Evolutionary conservation across 2,329 filamentous ascomycete genomes (phyloP), one percentile per base, ranked within the genome.

Genomic region (Paradendryphiella salina): DNA sequence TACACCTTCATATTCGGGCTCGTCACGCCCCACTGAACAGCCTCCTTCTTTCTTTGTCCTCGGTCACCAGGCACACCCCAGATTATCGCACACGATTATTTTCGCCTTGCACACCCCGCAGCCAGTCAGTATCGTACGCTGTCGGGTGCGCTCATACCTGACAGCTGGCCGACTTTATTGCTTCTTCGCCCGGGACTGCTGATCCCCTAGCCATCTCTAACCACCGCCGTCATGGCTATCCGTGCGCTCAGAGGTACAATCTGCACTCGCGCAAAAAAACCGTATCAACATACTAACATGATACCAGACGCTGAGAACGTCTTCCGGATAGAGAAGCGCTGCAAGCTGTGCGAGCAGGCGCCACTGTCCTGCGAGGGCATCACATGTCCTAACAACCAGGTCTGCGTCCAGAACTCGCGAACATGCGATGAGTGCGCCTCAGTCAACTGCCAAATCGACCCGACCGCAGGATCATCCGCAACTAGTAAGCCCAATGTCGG

Each of bases 401-500:
- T 80, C 51, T 89, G 86, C 73, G 79, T 82, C 11, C 78, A 86
- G 61, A 79, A 80, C 39, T 79, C 79, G 26, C 77, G 79, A 52
- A 82, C 80, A 23, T 89, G 87, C 75, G 72, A 81, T 50, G 60
- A 70, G 33, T 90, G 87, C 70, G 79, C 85, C 4, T 75, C 74
- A 23, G 82, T 82, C 23, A 73, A 74, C 18, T 90, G 86, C 52
- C 73, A 75, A 20, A 68, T 67, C 37, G 66, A 73, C 38, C 67
- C 73, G 4, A 71, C 72, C 8, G 69, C 66, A n/a, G 66, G 42
- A 33, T 63, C 39, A 14, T 44, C 54, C 8, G 18, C 42, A 3
- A 59, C 70, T n/a, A 63, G 51, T 46, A 71, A 69, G 6, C 82
- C 87, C 6, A 92, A 89, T 49, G 76, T 87, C 1, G 92, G 92